These are phyloP conservation scores for Herpetospermum pedunculosum DNA, from an alignment of 306 rosid species.

Conservation along the genomic window DNA sequence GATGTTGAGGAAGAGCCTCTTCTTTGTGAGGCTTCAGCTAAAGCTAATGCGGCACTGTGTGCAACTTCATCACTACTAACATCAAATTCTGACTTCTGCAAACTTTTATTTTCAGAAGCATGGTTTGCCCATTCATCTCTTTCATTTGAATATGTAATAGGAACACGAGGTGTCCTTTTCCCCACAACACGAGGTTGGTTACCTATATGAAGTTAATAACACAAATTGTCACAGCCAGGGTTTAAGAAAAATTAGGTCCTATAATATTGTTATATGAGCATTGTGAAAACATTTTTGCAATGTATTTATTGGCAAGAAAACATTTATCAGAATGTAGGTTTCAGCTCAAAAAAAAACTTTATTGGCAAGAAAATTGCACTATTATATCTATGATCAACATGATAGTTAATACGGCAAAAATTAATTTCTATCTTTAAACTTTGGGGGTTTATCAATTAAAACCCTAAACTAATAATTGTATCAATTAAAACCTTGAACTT, in stretches of 20 bases:
- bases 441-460: no score
- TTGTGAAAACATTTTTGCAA: background rate
- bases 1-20: conserved; percentile 52
- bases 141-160: conserved; percentile 35
- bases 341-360: background rate
- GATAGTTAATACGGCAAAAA: no score
- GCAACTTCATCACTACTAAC: conserved; percentile 45
- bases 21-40: conserved; percentile 61
- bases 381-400: background rate
- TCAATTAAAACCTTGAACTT: no score
- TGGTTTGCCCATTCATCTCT: conserved; percentile 29
- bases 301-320: background rate
- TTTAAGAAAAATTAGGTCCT: background rate
- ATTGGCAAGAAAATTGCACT: background rate
- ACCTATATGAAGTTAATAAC: conserved; percentile 29
- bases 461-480: no score
- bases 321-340: background rate
- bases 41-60: conserved; percentile 40
- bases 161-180: conserved; percentile 73
- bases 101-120: conserved; percentile 34
- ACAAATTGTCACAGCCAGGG: background rate
- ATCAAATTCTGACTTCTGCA: conserved; percentile 31
- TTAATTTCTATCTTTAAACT: no score
- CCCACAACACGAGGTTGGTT: conserved; percentile 64
- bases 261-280: background rate